Base-by-base conservation (phyloP, 805 yeast species). In the Candida rishiriensis region DNA sequence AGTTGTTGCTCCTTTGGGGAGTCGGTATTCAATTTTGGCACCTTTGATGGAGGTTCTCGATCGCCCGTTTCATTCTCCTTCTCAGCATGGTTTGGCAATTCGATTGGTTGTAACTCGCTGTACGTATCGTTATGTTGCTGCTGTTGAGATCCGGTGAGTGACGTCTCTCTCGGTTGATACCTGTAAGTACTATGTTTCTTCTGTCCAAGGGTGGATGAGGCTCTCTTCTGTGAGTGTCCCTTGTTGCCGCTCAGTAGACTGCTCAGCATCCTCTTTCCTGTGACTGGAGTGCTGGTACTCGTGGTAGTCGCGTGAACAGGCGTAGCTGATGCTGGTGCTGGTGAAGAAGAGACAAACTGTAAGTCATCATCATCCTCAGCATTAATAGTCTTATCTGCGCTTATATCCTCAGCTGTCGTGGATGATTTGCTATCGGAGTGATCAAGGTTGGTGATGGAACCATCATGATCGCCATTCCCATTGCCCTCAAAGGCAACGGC, bases 31-130 rank as follows among this genome's bases (percentile, higher is more conserved):
- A 12, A 38, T 30, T 30, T 40, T 40, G 16, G 44, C 36, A 31
- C 42, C 26, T 48, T 49, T 8, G 34, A 16, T 17, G 12, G n/a
- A 35, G 11, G 26, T 7, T 43, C 49, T 14, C 37, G 48, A 40
- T 41, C 46, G 36, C 15, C 13, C 11, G 12, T 30, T 16, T 34
- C 33, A 38, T 28, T 43, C 33, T 34, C 46, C 36, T 9, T 39
- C 36, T 10, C 48, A 15, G 4, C 3, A 17, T 17, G 15, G 21
- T 34, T 16, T 17, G 26, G 7, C 7, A 21, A 5, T 7, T 21
- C 7, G 26, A 7, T 21, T 5, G 26, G 26, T 21, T 4, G 26
- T 21, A 7, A 7, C 7, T 21, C 26, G 7, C 26, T 21, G 7
- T 21, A 7, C 7, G 26, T 7, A 21, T 21, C 26, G 26, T 4